Conservation (phyloP, 2,329 filamentous ascomycete species). For the Aspergillus felis region DNA sequence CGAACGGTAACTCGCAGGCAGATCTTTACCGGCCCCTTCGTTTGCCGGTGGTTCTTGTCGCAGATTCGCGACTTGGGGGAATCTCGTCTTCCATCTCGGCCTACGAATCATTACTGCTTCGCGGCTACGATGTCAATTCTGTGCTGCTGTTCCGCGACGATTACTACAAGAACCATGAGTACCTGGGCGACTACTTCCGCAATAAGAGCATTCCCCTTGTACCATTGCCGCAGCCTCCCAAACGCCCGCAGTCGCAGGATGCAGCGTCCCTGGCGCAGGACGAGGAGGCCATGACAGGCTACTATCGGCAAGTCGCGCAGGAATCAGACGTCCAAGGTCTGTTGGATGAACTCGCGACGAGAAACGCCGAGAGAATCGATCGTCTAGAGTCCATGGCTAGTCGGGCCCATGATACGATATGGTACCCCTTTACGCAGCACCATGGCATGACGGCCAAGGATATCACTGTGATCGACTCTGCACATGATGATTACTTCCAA, state of each 20-base stretch:
- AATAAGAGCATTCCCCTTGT: slow-evolving; percentile 56
- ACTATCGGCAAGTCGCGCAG: slow-evolving; percentile 54
- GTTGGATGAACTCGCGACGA: slow-evolving; percentile 49
- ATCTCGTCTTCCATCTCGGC: slow-evolving; percentile 78
- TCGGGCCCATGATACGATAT: slow-evolving; percentile 63
- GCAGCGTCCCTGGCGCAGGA: slow-evolving; percentile 46
- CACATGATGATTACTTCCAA: slow-evolving; percentile 74
- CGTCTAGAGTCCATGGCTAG: slow-evolving; percentile 59
- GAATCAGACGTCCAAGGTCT: slow-evolving; percentile 42
- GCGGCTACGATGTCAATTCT: slow-evolving; percentile 71
- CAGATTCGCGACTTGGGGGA: slow-evolving; percentile 71
- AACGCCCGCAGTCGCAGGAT: slow-evolving; percentile 26
- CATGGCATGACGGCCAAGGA: slow-evolving; percentile 56
- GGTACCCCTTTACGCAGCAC: slow-evolving; percentile 88
- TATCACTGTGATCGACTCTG: slow-evolving; percentile 75
- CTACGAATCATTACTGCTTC: slow-evolving; percentile 71
- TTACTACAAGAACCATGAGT: slow-evolving; percentile 64
- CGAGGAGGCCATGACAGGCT: slow-evolving; percentile 54
- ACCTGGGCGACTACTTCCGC: slow-evolving; percentile 64
- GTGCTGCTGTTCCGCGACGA: slow-evolving; percentile 66
- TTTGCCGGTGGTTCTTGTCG: slow-evolving; percentile 69
- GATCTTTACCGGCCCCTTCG: slow-evolving; percentile 72
- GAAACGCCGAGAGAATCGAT: slow-evolving; percentile 55
- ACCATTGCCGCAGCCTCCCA: slow-evolving; percentile 58
- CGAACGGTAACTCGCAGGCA: slow-evolving; percentile 71